phyloP scores from a whole-genome alignment of 768 basidiomycete genomes.

The Leccinum imitatum region DNA sequence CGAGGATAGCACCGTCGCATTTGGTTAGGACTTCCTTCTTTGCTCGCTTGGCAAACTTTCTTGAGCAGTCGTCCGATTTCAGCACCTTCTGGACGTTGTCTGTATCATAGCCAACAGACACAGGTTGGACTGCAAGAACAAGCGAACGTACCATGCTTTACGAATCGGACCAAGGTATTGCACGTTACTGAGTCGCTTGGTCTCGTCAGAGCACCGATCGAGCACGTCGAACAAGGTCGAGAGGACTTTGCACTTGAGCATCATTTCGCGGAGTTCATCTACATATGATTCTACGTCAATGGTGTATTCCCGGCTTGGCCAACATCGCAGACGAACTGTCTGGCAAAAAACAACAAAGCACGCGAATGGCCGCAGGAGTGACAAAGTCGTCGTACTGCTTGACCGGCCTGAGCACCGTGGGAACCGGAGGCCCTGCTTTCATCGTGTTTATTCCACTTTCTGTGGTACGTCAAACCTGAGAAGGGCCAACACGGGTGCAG shows the following conservation, averaged over 20 bases:
- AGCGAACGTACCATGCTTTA: slow-evolving; percentile 15
- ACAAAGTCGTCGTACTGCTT: slow-evolving; percentile 29
- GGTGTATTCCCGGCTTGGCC: not conserved
- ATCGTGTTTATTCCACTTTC: slow-evolving; percentile 9
- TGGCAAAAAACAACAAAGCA: slow-evolving; percentile 23
- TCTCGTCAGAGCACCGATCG: slow-evolving; percentile 20
- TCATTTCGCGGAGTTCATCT: slow-evolving; percentile 23
- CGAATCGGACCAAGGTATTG: slow-evolving; percentile 16
- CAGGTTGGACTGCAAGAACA: not conserved
- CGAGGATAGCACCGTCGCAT: slow-evolving; percentile 20
- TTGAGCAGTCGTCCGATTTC: slow-evolving; percentile 5
- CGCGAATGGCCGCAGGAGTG: slow-evolving; percentile 26
- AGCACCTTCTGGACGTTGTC: slow-evolving; percentile 13
- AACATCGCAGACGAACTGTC: slow-evolving; percentile 16
- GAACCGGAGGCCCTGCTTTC: slow-evolving; percentile 4
- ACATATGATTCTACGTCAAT: slow-evolving; percentile 1
- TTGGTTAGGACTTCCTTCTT: slow-evolving; percentile 8
- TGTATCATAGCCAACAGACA: not conserved
- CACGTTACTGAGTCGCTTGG: slow-evolving; percentile 13
- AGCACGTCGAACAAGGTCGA: slow-evolving; percentile 22
- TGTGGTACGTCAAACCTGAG: not conserved
- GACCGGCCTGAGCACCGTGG: slow-evolving; percentile 21
- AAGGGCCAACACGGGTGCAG: not conserved
- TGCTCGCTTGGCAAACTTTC: slow-evolving; percentile 16
- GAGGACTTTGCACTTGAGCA: slow-evolving; percentile 18